phyloP scores from a whole-genome alignment of 495 filamentous ascomycete species.

The Podospora pseudopauciseta region DNA sequence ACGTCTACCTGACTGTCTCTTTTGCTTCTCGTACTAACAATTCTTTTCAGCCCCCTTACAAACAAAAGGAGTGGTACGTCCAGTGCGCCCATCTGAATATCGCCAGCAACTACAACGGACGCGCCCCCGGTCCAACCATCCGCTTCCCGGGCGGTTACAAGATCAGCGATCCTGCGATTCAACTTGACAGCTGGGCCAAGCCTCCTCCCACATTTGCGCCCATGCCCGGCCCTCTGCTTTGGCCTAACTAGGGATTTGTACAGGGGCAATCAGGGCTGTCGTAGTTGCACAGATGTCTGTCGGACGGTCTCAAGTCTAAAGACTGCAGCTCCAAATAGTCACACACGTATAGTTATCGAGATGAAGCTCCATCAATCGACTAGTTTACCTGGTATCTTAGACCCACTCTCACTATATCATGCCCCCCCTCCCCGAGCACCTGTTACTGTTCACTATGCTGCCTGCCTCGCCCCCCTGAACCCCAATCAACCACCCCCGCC shows the following conservation, averaged over 20 bases:
- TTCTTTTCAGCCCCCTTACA: slow-evolving; percentile 16
- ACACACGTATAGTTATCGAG: too few species aligned
- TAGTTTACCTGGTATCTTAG: too few species aligned
- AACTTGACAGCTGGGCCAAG: slow-evolving; percentile 20
- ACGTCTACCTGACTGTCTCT: too few species aligned
- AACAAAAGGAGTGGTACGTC: slow-evolving; percentile 51
- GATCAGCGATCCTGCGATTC: slow-evolving; percentile 16
- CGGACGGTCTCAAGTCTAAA: too few species aligned
- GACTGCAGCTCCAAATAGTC: too few species aligned
- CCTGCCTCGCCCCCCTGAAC: background rate
- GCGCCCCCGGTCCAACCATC: slow-evolving; percentile 16
- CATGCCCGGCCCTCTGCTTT: slow-evolving; percentile 16
- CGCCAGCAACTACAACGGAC: slow-evolving; percentile 24
- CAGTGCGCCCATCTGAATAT: slow-evolving; percentile 48
- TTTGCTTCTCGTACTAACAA: too few species aligned
- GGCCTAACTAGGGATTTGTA: too few species aligned
- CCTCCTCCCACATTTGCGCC: slow-evolving; percentile 18
- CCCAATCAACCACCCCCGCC: background rate
- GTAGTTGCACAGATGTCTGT: too few species aligned
- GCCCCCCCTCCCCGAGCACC: too few species aligned
- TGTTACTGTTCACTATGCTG: background rate
- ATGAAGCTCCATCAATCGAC: too few species aligned
- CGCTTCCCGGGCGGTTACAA: slow-evolving; percentile 17
- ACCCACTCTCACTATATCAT: too few species aligned
- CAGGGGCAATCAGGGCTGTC: too few species aligned